These are phyloP conservation scores for Neoboletus brunneissimus DNA, from an alignment of 768 basidiomycete genomes.

Conservation along the genomic window DNA sequence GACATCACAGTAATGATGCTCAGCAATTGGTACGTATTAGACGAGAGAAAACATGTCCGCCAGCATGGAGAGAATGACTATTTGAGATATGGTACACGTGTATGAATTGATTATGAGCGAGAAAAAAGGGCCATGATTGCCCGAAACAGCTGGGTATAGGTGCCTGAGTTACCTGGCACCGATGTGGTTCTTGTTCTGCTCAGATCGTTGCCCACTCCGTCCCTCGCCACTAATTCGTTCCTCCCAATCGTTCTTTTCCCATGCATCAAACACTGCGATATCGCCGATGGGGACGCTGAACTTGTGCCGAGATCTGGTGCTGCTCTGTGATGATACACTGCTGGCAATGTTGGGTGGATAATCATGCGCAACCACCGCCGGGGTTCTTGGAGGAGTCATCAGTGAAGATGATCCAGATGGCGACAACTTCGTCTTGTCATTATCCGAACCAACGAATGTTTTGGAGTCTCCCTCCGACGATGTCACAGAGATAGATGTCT, in stretches of 20 bases:
- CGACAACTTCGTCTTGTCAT: conserved; percentile 9
- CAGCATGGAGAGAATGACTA: conserved; percentile 3
- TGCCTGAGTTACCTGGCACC: conserved; percentile 24
- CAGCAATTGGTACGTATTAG: background rate
- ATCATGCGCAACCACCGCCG: conserved; percentile 19
- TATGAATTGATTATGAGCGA: background rate
- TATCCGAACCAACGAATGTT: conserved; percentile 19
- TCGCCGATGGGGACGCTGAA: conserved; percentile 7
- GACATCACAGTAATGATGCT: background rate
- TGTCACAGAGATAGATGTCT: conserved; percentile 35
- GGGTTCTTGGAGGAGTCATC: conserved; percentile 6
- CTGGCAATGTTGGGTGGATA: conserved; percentile 60
- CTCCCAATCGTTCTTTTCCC: conserved; percentile 57
- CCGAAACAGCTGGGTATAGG: background rate
- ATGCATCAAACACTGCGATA: conserved; percentile 17
- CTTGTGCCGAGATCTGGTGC: conserved; percentile 27
- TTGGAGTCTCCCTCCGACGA: conserved; percentile 26
- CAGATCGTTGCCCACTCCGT: conserved; percentile 41
- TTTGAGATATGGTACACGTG: conserved; percentile 20
- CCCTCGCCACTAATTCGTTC: conserved; percentile 47
- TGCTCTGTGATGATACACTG: conserved; percentile 31
- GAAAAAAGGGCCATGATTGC: background rate
- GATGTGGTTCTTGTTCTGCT: conserved; percentile 36
- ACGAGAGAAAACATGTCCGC: background rate
- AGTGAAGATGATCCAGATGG: conserved; percentile 17